phyloP scores from a whole-genome alignment of 2,329 filamentous ascomycete genomes.

The Sporothrix brasiliensis region DNA sequence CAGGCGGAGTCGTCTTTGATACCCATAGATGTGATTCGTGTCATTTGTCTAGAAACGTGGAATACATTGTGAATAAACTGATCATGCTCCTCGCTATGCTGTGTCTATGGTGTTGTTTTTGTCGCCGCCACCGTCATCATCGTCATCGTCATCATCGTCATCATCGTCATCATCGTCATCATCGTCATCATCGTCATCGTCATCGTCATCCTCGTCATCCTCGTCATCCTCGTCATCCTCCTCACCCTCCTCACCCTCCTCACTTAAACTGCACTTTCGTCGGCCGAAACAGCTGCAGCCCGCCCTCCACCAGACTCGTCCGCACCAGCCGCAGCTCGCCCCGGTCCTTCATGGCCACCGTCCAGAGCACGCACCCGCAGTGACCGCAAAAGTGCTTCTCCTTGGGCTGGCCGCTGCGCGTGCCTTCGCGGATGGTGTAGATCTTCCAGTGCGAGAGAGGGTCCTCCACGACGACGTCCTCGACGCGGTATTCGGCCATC shows the following conservation, averaged over 20 bases:
- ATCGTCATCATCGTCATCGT: no score
- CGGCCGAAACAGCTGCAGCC: conserved; percentile 33
- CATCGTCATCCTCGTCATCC: not conserved
- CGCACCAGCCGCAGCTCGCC: conserved; percentile 36
- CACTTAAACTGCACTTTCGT: conserved; percentile 32
- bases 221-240: not conserved
- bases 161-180: no score
- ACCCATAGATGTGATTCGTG: no score
- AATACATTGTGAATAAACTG: no score
- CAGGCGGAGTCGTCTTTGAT: no score
- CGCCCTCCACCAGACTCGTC: conserved; percentile 35
- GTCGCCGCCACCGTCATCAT: not conserved
- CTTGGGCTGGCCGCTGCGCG: conserved; percentile 36
- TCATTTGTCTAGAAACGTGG: no score
- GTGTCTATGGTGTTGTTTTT: not conserved
- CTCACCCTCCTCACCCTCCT: not conserved
- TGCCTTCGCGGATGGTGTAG: conserved; percentile 35
- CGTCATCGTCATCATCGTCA: no score
- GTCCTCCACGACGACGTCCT: conserved; percentile 36
- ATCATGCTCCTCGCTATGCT: no score
- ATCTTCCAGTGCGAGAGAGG: conserved; percentile 34
- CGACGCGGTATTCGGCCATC: conserved; percentile 36
- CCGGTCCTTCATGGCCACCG: conserved; percentile 34
- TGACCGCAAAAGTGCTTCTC: conserved; percentile 38
- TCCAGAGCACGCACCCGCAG: conserved; percentile 37